phyloP scores from a whole-genome alignment of 208 protist species.

The Cochliopodium minus region DNA sequence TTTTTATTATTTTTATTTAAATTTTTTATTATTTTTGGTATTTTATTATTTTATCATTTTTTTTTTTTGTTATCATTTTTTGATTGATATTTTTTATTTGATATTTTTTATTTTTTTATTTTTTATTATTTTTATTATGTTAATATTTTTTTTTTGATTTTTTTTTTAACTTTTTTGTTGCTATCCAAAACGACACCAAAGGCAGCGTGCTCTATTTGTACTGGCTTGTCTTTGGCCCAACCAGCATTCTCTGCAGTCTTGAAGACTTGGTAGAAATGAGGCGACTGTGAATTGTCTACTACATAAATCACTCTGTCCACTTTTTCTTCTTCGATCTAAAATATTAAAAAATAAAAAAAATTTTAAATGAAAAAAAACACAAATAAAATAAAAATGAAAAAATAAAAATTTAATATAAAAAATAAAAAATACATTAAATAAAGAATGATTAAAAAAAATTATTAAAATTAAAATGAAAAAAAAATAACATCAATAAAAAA shows the following conservation, averaged over 20 bases:
- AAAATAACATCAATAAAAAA: too few relatives aligned
- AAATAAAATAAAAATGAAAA: too few relatives aligned
- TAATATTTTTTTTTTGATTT: slow-evolving; percentile 3
- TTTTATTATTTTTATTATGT: too few relatives aligned
- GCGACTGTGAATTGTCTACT: slow-evolving; percentile 76
- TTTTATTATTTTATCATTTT: slow-evolving; percentile 3
- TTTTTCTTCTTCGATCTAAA: slow-evolving; percentile 51
- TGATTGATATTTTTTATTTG: background rate
- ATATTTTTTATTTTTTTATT: too few relatives aligned
- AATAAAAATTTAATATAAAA: too few relatives aligned
- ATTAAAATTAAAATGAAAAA: too few relatives aligned
- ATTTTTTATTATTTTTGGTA: too few relatives aligned
- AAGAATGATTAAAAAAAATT: too few relatives aligned
- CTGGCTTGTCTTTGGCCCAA: slow-evolving; percentile 40
- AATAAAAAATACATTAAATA: too few relatives aligned
- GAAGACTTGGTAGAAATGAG: slow-evolving; percentile 71
- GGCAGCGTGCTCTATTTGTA: slow-evolving; percentile 60
- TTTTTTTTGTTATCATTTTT: background rate
- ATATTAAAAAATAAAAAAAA: too few relatives aligned
- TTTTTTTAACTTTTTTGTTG: slow-evolving; percentile 45
- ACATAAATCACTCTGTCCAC: slow-evolving; percentile 73
- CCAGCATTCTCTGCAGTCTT: slow-evolving; percentile 59
- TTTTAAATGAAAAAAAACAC: too few relatives aligned
- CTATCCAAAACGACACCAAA: slow-evolving; percentile 70
- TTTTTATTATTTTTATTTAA: too few relatives aligned